A percentile compares a stretch with the other conserved stretches of the same genome.
Conservation (phyloP, 805 yeast species). For the Metschnikowia orientalis region DNA sequence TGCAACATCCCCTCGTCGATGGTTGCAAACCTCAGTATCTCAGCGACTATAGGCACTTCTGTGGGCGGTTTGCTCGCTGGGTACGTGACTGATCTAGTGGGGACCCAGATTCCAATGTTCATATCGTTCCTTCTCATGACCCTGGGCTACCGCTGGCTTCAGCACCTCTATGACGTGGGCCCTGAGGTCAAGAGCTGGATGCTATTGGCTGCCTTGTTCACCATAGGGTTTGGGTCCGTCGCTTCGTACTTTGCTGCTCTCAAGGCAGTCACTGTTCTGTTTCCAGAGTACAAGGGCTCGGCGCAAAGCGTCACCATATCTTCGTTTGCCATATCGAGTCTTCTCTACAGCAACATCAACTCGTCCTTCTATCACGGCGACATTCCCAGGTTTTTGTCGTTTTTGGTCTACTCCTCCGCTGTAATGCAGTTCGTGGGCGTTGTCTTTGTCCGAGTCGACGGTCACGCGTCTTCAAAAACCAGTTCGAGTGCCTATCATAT, state of each 20-base stretch:
- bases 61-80: constrained; percentile 33
- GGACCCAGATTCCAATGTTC: constrained; percentile 32
- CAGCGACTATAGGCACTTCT: constrained; percentile 30
- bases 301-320: constrained; percentile 37
- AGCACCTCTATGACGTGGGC: constrained; percentile 21
- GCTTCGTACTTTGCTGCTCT: constrained; percentile 32
- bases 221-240: constrained; percentile 31
- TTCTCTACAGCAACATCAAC: constrained; percentile 23
- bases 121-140: constrained; percentile 22
- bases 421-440: constrained; percentile 26
- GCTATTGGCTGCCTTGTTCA: constrained; percentile 26
- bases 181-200: constrained; percentile 12
- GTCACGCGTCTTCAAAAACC: constrained; percentile 11
- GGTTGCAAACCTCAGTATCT: constrained; percentile 29
- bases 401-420: constrained; percentile 23
- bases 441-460: constrained; percentile 29
- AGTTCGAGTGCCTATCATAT: neutral
- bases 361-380: constrained; percentile 21
- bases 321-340: constrained; percentile 33
- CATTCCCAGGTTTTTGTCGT: constrained; percentile 21
- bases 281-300: constrained; percentile 30
- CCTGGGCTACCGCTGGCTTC: constrained; percentile 28
- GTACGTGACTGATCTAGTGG: constrained; percentile 29
- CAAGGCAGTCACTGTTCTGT: constrained; percentile 31
- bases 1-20: constrained; percentile 27